Percentiles rank a stretch among this genome's conserved stretches.
Conservation (phyloP, 495 filamentous ascomycete genomes). For the Hypoxylon lenormandii region DNA sequence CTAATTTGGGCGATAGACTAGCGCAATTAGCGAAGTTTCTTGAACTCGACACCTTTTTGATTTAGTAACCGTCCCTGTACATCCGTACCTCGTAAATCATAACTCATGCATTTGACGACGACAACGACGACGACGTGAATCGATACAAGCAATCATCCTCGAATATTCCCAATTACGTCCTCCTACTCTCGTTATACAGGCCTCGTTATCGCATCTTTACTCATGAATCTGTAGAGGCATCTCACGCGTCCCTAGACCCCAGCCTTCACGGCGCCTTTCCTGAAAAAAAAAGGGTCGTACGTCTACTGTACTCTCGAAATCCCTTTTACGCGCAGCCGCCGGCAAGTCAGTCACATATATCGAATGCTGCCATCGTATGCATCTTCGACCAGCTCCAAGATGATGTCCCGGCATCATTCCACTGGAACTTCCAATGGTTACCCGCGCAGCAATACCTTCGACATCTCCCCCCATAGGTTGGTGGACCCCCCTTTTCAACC, state of each 20-base stretch:
- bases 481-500: conserved; percentile 36
- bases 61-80: conserved; percentile 39
- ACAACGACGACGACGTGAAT: conserved; percentile 34
- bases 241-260: conserved; percentile 23
- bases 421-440: conserved; percentile 83
- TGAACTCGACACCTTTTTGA: conserved; percentile 50
- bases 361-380: conserved; percentile 61
- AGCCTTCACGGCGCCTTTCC: conserved; percentile 39
- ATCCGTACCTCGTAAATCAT: conserved; percentile 17
- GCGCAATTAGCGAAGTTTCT: conserved; percentile 33
- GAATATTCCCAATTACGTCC: conserved; percentile 18
- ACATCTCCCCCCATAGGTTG: conserved; percentile 90
- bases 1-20: conserved; percentile 44
- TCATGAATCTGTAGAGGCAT: conserved; percentile 36
- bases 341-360: conserved; percentile 8
- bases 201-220: conserved; percentile 11
- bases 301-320: conserved; percentile 14
- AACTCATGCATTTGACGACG: conserved; percentile 15
- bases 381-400: conserved; percentile 61
- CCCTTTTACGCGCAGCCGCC: conserved; percentile 16
- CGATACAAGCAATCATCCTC: conserved; percentile 14
- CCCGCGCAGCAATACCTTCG: conserved; percentile 77
- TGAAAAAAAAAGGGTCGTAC: conserved; percentile 37
- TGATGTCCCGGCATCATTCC: conserved; percentile 68
- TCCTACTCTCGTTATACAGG: conserved; percentile 1